Evolutionary conservation across 352 stramenopile genomes (phyloP).

Genomic region (Blastocystis sp.): DNA sequence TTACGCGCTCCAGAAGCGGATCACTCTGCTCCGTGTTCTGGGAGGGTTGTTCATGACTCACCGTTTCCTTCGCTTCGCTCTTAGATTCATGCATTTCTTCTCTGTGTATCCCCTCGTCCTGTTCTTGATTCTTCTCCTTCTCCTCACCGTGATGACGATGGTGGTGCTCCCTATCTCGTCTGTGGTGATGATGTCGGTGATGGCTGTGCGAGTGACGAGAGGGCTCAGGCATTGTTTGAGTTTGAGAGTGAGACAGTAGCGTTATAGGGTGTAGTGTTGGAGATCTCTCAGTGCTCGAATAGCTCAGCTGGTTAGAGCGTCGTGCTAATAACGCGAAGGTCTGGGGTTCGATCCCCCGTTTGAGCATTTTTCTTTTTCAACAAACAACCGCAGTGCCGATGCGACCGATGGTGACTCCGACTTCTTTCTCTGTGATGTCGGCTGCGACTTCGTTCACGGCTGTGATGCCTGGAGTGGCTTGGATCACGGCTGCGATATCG

Average conservation of each 20-base stretch:
- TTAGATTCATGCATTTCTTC: background rate
- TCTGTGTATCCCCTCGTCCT: background rate
- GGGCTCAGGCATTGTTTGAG: background rate
- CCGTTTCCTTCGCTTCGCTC: background rate
- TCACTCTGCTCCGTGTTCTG: background rate
- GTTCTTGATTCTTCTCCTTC: background rate
- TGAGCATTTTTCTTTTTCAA: slow-evolving; percentile 71
- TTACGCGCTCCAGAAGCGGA: background rate
- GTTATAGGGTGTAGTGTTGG: background rate
- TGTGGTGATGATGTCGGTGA: slow-evolving; percentile 12
- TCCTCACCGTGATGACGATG: background rate
- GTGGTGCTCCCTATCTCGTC: background rate
- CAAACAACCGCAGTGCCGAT: slow-evolving; percentile 9
- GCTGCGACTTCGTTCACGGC: slow-evolving; percentile 3
- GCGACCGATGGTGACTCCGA: background rate
- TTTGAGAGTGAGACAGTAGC: background rate
- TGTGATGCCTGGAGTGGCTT: background rate
- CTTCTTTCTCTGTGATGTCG: background rate
- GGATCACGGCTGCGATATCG: background rate
- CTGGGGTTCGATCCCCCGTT: slow-evolving; percentile 71
- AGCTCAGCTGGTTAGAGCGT: slow-evolving; percentile 74
- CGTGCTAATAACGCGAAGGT: slow-evolving; percentile 74
- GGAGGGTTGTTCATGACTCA: background rate
- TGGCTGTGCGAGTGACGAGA: background rate
- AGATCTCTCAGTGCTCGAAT: slow-evolving; percentile 54